Evolutionary conservation across 805 yeast genomes (phyloP), one percentile per base, ranked within the genome.

Genomic region (Metschnikowia lachancei): DNA sequence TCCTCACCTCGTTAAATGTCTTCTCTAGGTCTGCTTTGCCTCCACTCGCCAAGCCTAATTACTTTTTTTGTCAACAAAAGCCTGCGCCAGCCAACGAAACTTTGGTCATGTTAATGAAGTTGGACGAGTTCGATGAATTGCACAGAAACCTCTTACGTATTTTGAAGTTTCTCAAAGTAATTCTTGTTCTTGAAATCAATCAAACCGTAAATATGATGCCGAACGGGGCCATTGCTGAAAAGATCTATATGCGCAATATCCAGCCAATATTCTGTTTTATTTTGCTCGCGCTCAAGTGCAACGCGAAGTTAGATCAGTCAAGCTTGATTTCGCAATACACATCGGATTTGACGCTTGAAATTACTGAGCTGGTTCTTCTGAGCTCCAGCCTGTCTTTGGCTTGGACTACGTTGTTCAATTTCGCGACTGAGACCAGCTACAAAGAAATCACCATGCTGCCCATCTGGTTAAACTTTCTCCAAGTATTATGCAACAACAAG

Each of bases 401-500:
- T 1, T 67, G 71, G 70, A 54, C 65, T 7, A 43, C 57, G 16
- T 50, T 67, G 39, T 51, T 67, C 45, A 62, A 65, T 40, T 54
- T 58, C 28, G 61, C 65, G 4, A 64, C 64, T 33, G 70, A 66
- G 40, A 45, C 59, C 1, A 66, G 71, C 45, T 63, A 61, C 42
- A 49, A 61, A 11, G 66, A 66, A 41, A 41, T 66, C 14, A 38
- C 57, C 19, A 51, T 47, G 19, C 57, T 59, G 18, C 45, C 54
- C 1, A 36, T 51, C 0, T 61, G 66, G 39, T 51, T 51, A 11
- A 45, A 49, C 10, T 41, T 64, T 11, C 57, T 66, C 37, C 53
- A 53, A 9, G 39, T 47, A 12, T 45, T 64, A 20, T 43, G 61
- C 13, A 36, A 43, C 8, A 28, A 41, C 7, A 45, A 56, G 33